Base-by-base conservation (phyloP, 495 filamentous ascomycete species). In the Penicillium ucsense region DNA sequence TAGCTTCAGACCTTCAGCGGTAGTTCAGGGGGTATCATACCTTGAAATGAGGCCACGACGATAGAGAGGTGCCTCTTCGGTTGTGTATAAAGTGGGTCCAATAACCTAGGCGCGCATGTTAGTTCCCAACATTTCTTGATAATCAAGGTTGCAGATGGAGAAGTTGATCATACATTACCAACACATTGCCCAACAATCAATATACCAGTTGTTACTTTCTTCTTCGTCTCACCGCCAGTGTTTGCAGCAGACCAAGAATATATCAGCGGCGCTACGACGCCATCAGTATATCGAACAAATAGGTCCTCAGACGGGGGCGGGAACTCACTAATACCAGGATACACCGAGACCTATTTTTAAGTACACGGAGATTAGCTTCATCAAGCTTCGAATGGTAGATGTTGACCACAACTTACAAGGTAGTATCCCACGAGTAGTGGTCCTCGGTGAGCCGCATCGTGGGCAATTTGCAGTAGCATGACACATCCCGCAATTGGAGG, bases 181-280 rank as follows among this genome's bases (percentile, higher is more conserved):
- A 72, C 72, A 46, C 72, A 77, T 44, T 78, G 75, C 6, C 80
- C 80, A 31, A 82, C 63, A 47, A 80, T 73, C 10, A 82, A 55
- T 8, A 81, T 67, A 43, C 66, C 77, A 8, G 78, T 81, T 3
- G 74, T 79, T 27, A 74, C 66, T 49, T 82, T 82, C 51, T 75
- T 74, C 63, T 83, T 83, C 5, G 80, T 82, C 48, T 83, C 79
- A 7, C 80, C 80, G 0, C 75, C 79, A 1, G 80, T 83, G 55
- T 83, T 83, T 49, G 70, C 77, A 0, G 76, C 73, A 1, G 72
- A 75, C 79, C 79, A 83, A 1, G 76, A 77, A 62, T 82, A 82
- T 44, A 83, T 77, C 46, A 83, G 56, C 2, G 80, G 80, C 6
- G 77, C 76, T 62, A 65, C 53, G 39, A 11, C 3, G 11, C n/a